Evolutionary conservation across 1,284 basidiomycete species (phyloP).

Genomic region (Cerioporus squamosus): DNA sequence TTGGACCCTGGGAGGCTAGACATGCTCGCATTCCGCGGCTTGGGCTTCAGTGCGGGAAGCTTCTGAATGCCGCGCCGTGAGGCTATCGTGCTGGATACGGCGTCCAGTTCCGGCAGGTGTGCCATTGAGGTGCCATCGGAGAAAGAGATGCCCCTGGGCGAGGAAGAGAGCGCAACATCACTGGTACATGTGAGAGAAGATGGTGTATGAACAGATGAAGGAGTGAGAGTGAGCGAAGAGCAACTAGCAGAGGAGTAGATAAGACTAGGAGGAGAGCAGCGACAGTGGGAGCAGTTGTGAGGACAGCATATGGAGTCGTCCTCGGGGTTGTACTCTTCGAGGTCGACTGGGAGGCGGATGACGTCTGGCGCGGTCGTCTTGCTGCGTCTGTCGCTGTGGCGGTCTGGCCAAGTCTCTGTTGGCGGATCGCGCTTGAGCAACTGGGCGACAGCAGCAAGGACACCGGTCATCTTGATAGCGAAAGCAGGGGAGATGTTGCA

Average conservation of each 20-base stretch:
- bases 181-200: neutral
- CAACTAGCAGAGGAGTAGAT: slow-evolving; percentile 17
- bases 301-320: slow-evolving; percentile 2
- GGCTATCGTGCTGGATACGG: slow-evolving; percentile 7
- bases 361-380: neutral
- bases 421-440: neutral
- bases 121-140: neutral
- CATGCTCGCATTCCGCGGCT: neutral
- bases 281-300: slow-evolving; percentile 8
- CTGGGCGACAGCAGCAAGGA: slow-evolving; percentile 1
- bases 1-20: neutral
- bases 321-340: neutral
- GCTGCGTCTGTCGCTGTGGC: neutral
- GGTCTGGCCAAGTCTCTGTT: neutral
- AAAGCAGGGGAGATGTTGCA: neutral
- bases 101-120: neutral
- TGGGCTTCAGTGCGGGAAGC: slow-evolving; percentile 7
- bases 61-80: slow-evolving; percentile 16
- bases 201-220: neutral
- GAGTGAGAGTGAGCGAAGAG: slow-evolving; percentile 9
- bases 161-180: neutral
- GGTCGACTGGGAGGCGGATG: neutral
- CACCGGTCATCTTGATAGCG: neutral
- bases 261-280: slow-evolving; percentile 12
- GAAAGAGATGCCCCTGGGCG: neutral